Percentiles rank a stretch among this genome's conserved stretches.
phyloP scores from a whole-genome alignment of 129 eudicot genomes.

The Flaveria bidentis region DNA sequence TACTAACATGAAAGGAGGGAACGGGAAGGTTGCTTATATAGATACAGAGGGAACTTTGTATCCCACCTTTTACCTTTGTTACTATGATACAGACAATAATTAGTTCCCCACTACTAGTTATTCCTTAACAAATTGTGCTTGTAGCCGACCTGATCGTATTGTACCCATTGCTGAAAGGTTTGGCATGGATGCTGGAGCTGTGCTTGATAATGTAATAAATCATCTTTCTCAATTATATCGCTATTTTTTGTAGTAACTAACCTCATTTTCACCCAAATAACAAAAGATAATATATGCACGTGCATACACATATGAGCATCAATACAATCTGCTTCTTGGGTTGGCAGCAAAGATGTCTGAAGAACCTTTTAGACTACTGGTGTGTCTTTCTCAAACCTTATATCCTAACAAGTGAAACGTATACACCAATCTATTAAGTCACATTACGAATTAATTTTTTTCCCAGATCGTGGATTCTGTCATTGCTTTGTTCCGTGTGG shows the following conservation, averaged over 20 bases:
- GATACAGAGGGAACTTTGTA: conserved; percentile 99
- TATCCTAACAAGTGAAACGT: neutral
- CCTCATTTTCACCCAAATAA: neutral
- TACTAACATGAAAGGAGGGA: conserved; percentile 88
- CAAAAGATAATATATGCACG: conserved; percentile 87
- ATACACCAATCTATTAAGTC: neutral
- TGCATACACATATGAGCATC: conserved; percentile 98
- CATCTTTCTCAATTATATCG: conserved; percentile 5
- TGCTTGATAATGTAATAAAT: conserved; percentile 80
- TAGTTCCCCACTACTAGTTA: neutral
- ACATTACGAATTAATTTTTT: neutral
- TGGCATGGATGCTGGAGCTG: conserved; percentile 99
- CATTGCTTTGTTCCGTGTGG: conserved; percentile 85
- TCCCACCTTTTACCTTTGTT: conserved; percentile 42
- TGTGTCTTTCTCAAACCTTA: conserved; percentile 32
- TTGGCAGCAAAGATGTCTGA: conserved; percentile 98
- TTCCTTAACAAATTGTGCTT: conserved; percentile 45
- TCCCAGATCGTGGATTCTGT: conserved; percentile 86
- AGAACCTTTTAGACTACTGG: conserved; percentile 95
- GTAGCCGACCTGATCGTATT: conserved; percentile 93
- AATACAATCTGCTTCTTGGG: conserved; percentile 95
- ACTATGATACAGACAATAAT: neutral
- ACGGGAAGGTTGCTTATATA: conserved; percentile 97
- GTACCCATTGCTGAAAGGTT: conserved; percentile 99
- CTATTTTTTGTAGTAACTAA: conserved; percentile 23